Percentiles rank a stretch among this genome's conserved stretches.
These are phyloP conservation scores for Saposhnikovia divaricata DNA, from an alignment of 129 eudicot genomes.

Conservation along the genomic window DNA sequence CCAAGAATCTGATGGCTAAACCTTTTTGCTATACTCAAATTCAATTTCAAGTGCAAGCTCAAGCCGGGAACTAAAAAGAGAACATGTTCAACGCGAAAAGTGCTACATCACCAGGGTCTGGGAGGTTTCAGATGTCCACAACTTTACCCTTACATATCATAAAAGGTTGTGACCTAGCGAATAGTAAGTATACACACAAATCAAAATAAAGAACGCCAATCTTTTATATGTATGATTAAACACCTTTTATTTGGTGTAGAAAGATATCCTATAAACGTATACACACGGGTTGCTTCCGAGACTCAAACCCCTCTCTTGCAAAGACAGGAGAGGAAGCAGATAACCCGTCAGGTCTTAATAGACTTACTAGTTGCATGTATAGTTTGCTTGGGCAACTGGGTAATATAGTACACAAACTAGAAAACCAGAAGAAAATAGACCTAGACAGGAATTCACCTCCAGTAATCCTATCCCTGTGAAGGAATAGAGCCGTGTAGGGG, in stretches of 20 bases:
- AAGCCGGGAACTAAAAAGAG: too few species aligned
- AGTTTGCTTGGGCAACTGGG: neutral
- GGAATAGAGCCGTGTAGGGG: conserved; percentile 87
- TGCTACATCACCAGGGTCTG: neutral
- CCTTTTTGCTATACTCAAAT: neutral
- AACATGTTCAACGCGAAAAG: neutral
- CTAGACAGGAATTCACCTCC: conserved; percentile 40
- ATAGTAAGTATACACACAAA: neutral
- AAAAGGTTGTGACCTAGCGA: neutral
- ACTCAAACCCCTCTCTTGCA: neutral
- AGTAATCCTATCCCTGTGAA: conserved; percentile 75
- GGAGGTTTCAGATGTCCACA: neutral
- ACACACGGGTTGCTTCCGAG: neutral
- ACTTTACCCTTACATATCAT: neutral
- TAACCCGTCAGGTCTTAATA: neutral
- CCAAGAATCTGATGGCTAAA: neutral
- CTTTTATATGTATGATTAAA: neutral
- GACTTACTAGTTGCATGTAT: neutral
- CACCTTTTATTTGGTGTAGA: neutral
- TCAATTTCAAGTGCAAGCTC: neutral
- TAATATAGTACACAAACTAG: neutral
- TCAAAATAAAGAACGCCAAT: neutral
- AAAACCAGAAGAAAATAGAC: conserved; percentile 1
- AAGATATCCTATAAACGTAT: neutral
- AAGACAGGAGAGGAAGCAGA: neutral